Evolutionary conservation across 495 filamentous ascomycete species (phyloP).

Genomic region (Viridothelium virens): DNA sequence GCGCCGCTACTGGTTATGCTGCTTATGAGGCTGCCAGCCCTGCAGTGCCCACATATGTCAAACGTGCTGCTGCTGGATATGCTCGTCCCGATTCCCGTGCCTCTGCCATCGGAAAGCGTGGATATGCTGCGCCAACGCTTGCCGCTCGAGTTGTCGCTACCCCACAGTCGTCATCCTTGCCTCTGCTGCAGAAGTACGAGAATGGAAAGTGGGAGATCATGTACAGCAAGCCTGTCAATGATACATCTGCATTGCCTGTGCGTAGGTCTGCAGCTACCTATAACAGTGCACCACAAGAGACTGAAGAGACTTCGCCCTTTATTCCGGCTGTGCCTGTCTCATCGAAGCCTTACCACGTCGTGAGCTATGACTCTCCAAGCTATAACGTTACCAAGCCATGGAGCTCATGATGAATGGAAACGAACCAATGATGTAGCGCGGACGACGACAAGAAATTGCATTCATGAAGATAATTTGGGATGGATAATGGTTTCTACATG

Average conservation of each 20-base stretch:
- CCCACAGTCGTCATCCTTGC: not conserved
- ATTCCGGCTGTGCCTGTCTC: not conserved
- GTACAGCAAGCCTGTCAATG: not conserved
- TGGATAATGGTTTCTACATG: not conserved
- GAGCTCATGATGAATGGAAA: not conserved
- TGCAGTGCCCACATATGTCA: not conserved
- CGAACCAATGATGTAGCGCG: not conserved
- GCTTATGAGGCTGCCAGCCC: not conserved
- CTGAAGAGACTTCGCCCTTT: not conserved
- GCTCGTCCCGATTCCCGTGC: not conserved
- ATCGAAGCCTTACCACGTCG: constrained; percentile 1
- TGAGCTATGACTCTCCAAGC: constrained; percentile 2
- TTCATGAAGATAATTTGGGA: constrained; percentile 11
- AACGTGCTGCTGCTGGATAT: constrained; percentile 9
- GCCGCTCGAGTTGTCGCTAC: not conserved
- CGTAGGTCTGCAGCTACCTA: not conserved
- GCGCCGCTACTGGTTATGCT: not conserved
- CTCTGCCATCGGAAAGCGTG: constrained; percentile 3
- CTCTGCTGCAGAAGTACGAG: constrained; percentile 3
- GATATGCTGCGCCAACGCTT: constrained; percentile 1
- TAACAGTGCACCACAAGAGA: not conserved
- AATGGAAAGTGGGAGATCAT: not conserved
- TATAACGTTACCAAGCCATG: constrained; percentile 5
- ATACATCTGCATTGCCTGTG: not conserved
- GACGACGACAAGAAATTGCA: not conserved